These are phyloP conservation scores for Eimeria maxima DNA, from an alignment of 169 alveolate genomes.

Conservation along the genomic window DNA sequence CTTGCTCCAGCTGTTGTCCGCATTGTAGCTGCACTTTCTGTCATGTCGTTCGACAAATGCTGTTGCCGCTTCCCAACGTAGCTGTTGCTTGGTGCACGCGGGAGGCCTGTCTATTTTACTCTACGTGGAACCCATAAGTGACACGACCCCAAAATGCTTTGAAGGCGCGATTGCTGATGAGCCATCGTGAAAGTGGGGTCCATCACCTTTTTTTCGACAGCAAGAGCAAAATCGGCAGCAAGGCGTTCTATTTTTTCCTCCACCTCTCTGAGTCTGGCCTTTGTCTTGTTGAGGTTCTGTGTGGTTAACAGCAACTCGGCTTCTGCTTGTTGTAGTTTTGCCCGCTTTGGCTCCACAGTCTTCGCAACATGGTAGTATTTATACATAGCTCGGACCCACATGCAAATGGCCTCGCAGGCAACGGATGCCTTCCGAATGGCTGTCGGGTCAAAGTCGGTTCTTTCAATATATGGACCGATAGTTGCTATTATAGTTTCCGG, in stretches of 20 bases:
- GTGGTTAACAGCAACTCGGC: slow-evolving; percentile 95
- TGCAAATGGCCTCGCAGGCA: slow-evolving; percentile 95
- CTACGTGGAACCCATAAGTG: not conserved
- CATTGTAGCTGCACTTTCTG: not conserved
- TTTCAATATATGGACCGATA: slow-evolving; percentile 95
- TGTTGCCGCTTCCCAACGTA: not conserved
- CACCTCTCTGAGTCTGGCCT: slow-evolving; percentile 93
- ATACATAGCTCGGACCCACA: slow-evolving; percentile 97
- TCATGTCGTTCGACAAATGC: not conserved
- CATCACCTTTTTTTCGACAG: slow-evolving; percentile 91
- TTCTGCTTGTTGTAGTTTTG: slow-evolving; percentile 94
- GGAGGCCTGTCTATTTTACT: not conserved
- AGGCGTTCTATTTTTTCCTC: slow-evolving; percentile 93
- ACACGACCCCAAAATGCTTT: not conserved
- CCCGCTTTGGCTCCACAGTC: slow-evolving; percentile 95
- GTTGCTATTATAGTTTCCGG: slow-evolving; percentile 97
- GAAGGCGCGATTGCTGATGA: not conserved
- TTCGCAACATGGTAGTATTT: slow-evolving; percentile 95
- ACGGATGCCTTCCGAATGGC: slow-evolving; percentile 93
- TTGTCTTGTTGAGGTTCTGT: slow-evolving; percentile 93
- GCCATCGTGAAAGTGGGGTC: not conserved
- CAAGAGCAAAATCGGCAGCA: slow-evolving; percentile 93
- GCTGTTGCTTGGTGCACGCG: not conserved
- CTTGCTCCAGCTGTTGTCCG: not conserved
- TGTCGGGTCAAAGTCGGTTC: slow-evolving; percentile 90